These are phyloP conservation scores for Sporothrix pallida DNA, from an alignment of 2,329 filamentous ascomycete species.

Conservation along the genomic window DNA sequence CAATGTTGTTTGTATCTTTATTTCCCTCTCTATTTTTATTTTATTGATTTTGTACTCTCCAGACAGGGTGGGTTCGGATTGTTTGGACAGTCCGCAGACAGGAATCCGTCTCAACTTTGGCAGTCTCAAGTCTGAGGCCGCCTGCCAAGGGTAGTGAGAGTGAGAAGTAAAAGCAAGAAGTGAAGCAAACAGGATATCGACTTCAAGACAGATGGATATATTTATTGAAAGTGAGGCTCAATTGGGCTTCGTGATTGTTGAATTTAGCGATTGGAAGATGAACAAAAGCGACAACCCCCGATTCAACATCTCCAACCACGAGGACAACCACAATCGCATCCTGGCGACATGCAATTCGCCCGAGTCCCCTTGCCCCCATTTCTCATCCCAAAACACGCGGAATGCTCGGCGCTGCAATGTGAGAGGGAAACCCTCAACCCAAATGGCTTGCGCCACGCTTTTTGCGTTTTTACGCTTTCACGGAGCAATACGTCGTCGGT, in stretches of 20 bases:
- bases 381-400: neutral
- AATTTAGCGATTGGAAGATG: no score
- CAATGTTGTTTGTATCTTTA: neutral
- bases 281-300: neutral
- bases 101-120: constrained; percentile 28
- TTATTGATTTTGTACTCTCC: neutral
- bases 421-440: neutral
- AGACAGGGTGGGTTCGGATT: constrained; percentile 14
- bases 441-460: constrained; percentile 13
- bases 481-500: neutral
- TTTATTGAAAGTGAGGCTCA: neutral
- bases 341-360: neutral
- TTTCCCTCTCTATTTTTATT: constrained; percentile 1
- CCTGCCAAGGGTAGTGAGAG: constrained; percentile 9
- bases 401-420: constrained; percentile 13
- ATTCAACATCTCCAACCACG: neutral
- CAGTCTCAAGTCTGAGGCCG: constrained; percentile 26
- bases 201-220: neutral
- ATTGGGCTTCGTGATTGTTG: neutral
- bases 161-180: neutral
- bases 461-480: neutral
- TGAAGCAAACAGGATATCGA: neutral
- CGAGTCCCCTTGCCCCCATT: neutral
- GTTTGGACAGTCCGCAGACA: constrained; percentile 18
- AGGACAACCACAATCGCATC: neutral